These are phyloP conservation scores for Talaromyces sp. DNA, from an alignment of 2,329 filamentous ascomycete genomes.

Conservation along the genomic window DNA sequence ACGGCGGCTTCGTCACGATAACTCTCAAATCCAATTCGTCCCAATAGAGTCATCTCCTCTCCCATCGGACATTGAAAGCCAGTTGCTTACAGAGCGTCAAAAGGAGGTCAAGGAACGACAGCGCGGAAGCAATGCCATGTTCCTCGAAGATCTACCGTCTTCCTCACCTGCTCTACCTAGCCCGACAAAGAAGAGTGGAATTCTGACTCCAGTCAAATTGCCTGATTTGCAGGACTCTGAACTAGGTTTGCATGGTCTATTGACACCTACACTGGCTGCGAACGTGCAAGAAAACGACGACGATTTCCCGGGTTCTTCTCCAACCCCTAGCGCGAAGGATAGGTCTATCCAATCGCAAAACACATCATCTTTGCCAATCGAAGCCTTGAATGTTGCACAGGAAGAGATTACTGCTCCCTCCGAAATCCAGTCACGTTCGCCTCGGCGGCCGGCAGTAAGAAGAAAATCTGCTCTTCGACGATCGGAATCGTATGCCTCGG, in stretches of 20 bases:
- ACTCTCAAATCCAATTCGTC: slow-evolving; percentile 77
- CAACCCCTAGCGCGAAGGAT: slow-evolving; percentile 42
- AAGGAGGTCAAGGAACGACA: slow-evolving; percentile 72
- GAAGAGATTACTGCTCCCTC: slow-evolving; percentile 30
- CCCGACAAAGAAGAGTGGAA: slow-evolving; percentile 16
- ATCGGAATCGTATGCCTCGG: neutral
- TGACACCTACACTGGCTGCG: slow-evolving; percentile 38
- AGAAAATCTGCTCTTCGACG: neutral
- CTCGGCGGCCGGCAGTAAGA: neutral
- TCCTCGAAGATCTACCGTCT: slow-evolving; percentile 65
- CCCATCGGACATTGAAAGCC: slow-evolving; percentile 53
- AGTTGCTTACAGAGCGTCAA: slow-evolving; percentile 72
- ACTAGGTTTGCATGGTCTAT: slow-evolving; percentile 22
- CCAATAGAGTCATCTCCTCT: slow-evolving; percentile 58
- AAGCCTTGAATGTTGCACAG: slow-evolving; percentile 15
- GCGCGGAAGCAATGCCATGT: slow-evolving; percentile 53
- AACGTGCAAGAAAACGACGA: slow-evolving; percentile 37
- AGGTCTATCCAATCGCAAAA: slow-evolving; percentile 23
- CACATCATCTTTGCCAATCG: slow-evolving; percentile 30
- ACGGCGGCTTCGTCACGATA: slow-evolving; percentile 64
- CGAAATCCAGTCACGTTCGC: neutral
- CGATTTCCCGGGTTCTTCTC: slow-evolving; percentile 47
- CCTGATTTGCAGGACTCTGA: slow-evolving; percentile 21
- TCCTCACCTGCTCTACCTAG: slow-evolving; percentile 24
- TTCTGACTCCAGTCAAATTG: slow-evolving; percentile 24